Conservation (phyloP, 371 early-diverging fungal genomes). For the Syncephalastrum sp. region DNA sequence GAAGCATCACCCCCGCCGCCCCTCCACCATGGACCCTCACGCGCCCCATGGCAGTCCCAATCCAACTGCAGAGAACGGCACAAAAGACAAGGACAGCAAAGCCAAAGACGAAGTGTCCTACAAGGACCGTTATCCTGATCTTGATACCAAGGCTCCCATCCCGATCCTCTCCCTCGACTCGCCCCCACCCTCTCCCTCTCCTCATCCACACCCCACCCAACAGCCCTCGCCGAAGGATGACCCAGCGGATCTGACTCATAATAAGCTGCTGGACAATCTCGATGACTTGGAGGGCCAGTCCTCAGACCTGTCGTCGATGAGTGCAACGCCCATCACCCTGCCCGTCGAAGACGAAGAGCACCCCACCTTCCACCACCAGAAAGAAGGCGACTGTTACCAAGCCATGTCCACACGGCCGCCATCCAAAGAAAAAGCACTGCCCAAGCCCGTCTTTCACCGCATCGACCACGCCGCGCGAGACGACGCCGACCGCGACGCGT, state of each 20-base stretch:
- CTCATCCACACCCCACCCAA: neutral
- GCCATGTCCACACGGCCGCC: slow-evolving; percentile 32
- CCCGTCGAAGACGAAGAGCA: slow-evolving; percentile 3
- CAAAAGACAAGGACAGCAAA: slow-evolving; percentile 10
- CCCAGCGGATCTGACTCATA: neutral
- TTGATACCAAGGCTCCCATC: slow-evolving; percentile 58
- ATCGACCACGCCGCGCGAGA: slow-evolving; percentile 2
- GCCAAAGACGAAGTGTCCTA: slow-evolving; percentile 87
- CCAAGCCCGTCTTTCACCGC: slow-evolving; percentile 43
- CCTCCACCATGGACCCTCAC: neutral
- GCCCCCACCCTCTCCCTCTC: slow-evolving; percentile 8
- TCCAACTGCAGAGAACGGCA: slow-evolving; percentile 1
- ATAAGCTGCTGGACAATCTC: neutral
- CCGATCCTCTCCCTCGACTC: slow-evolving; percentile 29
- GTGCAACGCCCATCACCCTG: neutral
- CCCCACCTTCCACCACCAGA: slow-evolving; percentile 12
- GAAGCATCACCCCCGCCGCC: slow-evolving; percentile 5
- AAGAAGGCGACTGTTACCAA: slow-evolving; percentile 28
- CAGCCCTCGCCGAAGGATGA: neutral
- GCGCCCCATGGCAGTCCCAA: neutral
- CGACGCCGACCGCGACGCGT: slow-evolving; percentile 16
- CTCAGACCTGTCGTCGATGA: slow-evolving; percentile 5
- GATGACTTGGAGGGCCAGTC: slow-evolving; percentile 8
- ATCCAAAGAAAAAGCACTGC: slow-evolving; percentile 16
- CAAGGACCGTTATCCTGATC: slow-evolving; percentile 79